phyloP scores from a whole-genome alignment of 768 basidiomycete genomes.

The Suillus alpinus region DNA sequence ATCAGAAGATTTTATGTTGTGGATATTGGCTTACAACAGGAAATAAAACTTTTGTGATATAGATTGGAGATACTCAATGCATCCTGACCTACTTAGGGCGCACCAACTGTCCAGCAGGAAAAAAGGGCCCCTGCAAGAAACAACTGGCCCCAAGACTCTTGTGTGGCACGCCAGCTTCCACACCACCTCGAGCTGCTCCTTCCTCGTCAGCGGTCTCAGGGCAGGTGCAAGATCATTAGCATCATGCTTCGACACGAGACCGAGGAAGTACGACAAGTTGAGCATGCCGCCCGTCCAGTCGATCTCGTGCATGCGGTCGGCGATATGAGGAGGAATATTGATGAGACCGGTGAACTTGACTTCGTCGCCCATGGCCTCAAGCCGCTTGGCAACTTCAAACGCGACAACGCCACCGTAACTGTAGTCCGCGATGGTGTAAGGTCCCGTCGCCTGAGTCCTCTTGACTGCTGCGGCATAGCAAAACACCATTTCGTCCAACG shows the following conservation, averaged over 20 bases:
- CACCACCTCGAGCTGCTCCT: conserved; percentile 23
- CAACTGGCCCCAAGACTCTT: too few species aligned
- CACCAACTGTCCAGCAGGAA: too few species aligned
- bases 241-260: conserved; percentile 28
- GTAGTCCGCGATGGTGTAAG: conserved; percentile 36
- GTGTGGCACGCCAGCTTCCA: conserved; percentile 14
- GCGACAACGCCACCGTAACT: conserved; percentile 37
- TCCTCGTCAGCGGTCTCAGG: conserved; percentile 18
- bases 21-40: too few species aligned
- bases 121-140: too few species aligned
- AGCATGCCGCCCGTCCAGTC: conserved; percentile 39
- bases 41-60: too few species aligned
- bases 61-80: too few species aligned
- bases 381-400: conserved; percentile 33
- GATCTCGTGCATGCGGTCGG: conserved; percentile 41
- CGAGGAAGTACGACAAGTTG: conserved; percentile 42
- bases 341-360: conserved; percentile 35
- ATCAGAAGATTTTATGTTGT: too few species aligned
- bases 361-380: conserved; percentile 26
- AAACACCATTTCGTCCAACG: conserved; percentile 33
- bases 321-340: conserved; percentile 36
- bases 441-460: conserved; percentile 26
- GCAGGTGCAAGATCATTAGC: conserved; percentile 20
- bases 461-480: conserved; percentile 30
- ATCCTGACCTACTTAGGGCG: too few species aligned